Evolutionary conservation across 352 stramenopile genomes (phyloP), one percentile per base, ranked within the genome.

Genomic region (Saprolegnia diclina): DNA sequence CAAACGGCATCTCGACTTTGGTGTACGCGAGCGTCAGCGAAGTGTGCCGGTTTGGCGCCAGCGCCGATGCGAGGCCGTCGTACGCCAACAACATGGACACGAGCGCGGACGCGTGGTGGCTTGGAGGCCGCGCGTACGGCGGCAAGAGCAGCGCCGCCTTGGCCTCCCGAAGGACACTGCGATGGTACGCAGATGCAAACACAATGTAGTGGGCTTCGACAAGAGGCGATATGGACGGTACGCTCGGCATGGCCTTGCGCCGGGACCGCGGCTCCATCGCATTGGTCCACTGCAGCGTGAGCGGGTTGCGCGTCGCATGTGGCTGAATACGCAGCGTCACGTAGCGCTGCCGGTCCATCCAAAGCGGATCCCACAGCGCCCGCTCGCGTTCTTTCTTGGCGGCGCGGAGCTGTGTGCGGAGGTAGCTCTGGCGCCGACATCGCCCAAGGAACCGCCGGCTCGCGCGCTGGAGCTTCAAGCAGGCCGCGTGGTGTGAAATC

Each of bases 1-100:
- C 84, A 55, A 91, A 92, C 7, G 81, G 82, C 48, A 90, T 66
- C 38, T 72, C 76, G 19, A 78, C 79, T 19, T 74, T 77, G 0
- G 86, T 92, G 64, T 79, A 87, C 37, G 56, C 48, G 22, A 94
- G 59, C 3, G 46, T 70, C n/a, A 72, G 75, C 10, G 18, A 10
- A n/a, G 65, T 48, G 14, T 56, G 57, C 1, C 57, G 61, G 24
- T 64, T 56, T 0, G 72, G 72, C 0, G 73, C 75, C 10, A 80
- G 62, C 37, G 68, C 59, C 0, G 67, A 64, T 54, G 78, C 66
- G 0, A 91, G 76, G 5, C 55, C 13, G 5, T 72, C 62, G 16
- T 75, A 76, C 5, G 74, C 67, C 32, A 76, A 63, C 38, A 94
- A 55, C n/a, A 91, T 65, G 16, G 72, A 74, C 46, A 85, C 44